Conservation (phyloP, 441 rosid species). For the Euphorbia celastroides region DNA sequence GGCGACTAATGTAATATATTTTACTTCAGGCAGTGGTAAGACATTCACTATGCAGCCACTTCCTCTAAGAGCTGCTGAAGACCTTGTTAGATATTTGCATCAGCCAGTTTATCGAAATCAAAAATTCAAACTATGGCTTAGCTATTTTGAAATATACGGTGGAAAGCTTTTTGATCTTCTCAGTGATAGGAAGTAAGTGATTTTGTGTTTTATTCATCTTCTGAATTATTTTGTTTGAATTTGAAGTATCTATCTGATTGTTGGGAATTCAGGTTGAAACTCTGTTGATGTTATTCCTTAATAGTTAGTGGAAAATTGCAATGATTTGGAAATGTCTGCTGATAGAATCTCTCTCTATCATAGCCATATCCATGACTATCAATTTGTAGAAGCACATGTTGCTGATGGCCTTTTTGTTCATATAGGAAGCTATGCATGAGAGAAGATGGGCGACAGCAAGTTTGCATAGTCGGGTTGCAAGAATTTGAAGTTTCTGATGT, state of each 20-base stretch:
- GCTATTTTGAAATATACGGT: slow-evolving; percentile 96
- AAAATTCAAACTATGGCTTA: slow-evolving; percentile 91
- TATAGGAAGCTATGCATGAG: slow-evolving; percentile 96
- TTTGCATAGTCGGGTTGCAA: slow-evolving; percentile 98
- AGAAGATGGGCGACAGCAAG: slow-evolving; percentile 99
- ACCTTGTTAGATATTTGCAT: slow-evolving; percentile 79
- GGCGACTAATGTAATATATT: slow-evolving; percentile 14
- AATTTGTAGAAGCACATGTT: slow-evolving; percentile 1
- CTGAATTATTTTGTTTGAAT: background rate
- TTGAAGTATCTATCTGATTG: slow-evolving; percentile 1
- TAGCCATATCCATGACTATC: slow-evolving; percentile 7
- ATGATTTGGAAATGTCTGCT: background rate
- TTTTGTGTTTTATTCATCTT: slow-evolving; percentile 16
- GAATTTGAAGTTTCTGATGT: slow-evolving; percentile 93
- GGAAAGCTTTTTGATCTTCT: slow-evolving; percentile 97
- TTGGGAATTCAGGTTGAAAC: slow-evolving; percentile 2
- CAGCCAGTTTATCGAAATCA: slow-evolving; percentile 86
- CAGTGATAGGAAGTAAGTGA: slow-evolving; percentile 75
- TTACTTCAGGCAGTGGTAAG: slow-evolving; percentile 89
- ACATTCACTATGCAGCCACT: slow-evolving; percentile 98
- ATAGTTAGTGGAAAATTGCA: background rate
- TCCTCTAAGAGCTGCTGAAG: slow-evolving; percentile 86
- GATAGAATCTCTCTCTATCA: slow-evolving; percentile 6
- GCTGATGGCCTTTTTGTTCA: slow-evolving; percentile 21
- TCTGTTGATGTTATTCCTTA: slow-evolving; percentile 9